A percentile compares a stretch with the other conserved stretches of the same genome.
Evolutionary conservation across 2,329 filamentous ascomycete species (phyloP).

Genomic region (Chaetomium sp.): DNA sequence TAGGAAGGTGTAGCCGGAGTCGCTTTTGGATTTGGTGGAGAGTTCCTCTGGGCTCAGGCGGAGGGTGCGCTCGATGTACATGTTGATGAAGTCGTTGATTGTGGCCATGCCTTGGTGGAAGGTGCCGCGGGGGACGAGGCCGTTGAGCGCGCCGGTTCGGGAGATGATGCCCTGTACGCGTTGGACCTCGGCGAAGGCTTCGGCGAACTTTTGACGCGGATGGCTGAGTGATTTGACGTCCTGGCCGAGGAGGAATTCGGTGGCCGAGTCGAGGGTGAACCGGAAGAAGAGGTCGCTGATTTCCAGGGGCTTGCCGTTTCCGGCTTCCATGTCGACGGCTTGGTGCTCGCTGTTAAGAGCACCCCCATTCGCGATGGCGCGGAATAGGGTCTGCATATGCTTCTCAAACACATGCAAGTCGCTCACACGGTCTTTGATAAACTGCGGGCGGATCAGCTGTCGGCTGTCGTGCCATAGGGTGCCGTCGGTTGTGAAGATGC

Average conservation of each 20-base stretch:
- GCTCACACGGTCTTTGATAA: slow-evolving; percentile 75
- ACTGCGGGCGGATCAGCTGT: slow-evolving; percentile 79
- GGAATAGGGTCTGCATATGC: slow-evolving; percentile 69
- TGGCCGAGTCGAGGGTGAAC: slow-evolving; percentile 78
- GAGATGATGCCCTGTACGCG: slow-evolving; percentile 62
- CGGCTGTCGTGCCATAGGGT: slow-evolving; percentile 71
- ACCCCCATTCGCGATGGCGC: slow-evolving; percentile 54
- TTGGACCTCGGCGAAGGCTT: slow-evolving; percentile 75
- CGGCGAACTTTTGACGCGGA: slow-evolving; percentile 62
- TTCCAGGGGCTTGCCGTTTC: slow-evolving; percentile 60
- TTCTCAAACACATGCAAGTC: slow-evolving; percentile 76
- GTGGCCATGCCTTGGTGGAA: slow-evolving; percentile 60
- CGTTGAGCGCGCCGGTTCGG: slow-evolving; percentile 56
- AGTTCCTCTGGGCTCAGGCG: slow-evolving; percentile 64
- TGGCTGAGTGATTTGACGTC: slow-evolving; percentile 60
- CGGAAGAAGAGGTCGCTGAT: slow-evolving; percentile 74
- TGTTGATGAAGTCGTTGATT: slow-evolving; percentile 70
- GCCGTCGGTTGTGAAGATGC: slow-evolving; percentile 76
- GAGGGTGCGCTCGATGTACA: slow-evolving; percentile 70
- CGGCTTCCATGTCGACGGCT: slow-evolving; percentile 54
- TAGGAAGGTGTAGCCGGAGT: slow-evolving; percentile 73
- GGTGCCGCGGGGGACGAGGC: slow-evolving; percentile 54
- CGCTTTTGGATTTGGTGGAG: slow-evolving; percentile 63
- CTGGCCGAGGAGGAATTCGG: slow-evolving; percentile 77
- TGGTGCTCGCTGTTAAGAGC: slow-evolving; percentile 54